Conservation (phyloP, 225 moss, liverwort and hornwort genomes). For the Lunularia cruciata region DNA sequence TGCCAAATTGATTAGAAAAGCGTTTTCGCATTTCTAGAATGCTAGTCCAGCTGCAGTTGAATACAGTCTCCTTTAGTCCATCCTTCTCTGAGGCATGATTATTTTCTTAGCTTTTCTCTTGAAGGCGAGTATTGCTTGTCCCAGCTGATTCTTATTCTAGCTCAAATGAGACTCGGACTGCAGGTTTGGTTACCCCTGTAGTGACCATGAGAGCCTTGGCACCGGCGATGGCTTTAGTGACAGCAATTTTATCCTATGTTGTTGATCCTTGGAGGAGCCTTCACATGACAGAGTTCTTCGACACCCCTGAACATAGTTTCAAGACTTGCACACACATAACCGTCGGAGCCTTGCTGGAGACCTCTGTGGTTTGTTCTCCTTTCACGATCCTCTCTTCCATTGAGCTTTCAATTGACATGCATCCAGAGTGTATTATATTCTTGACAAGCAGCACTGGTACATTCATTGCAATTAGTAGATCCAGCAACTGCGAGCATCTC, state of each 20-base stretch:
- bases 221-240: slow-evolving; percentile 42
- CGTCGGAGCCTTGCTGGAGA: slow-evolving; percentile 38
- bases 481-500: no score
- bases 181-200: slow-evolving; percentile 45
- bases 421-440: not conserved
- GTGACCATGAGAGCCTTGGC: slow-evolving; percentile 48
- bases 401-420: not conserved
- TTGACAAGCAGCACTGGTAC: not conserved
- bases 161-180: not conserved
- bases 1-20: not conserved
- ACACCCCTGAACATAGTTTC: slow-evolving; percentile 25
- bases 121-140: not conserved
- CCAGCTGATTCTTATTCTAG: not conserved
- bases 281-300: slow-evolving; percentile 33
- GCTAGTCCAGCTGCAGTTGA: no score
- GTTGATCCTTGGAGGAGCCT: slow-evolving; percentile 34
- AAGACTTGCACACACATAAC: slow-evolving; percentile 33
- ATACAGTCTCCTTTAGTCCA: not conserved
- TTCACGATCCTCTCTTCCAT: not conserved
- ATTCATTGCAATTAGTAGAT: no score
- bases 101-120: not conserved
- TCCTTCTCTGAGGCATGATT: not conserved
- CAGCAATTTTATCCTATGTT: slow-evolving; percentile 29
- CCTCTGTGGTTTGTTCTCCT: slow-evolving; percentile 34
- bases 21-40: no score